Base-by-base conservation (phyloP, 495 filamentous ascomycete genomes). In the Aspergillus bridgeri region DNA sequence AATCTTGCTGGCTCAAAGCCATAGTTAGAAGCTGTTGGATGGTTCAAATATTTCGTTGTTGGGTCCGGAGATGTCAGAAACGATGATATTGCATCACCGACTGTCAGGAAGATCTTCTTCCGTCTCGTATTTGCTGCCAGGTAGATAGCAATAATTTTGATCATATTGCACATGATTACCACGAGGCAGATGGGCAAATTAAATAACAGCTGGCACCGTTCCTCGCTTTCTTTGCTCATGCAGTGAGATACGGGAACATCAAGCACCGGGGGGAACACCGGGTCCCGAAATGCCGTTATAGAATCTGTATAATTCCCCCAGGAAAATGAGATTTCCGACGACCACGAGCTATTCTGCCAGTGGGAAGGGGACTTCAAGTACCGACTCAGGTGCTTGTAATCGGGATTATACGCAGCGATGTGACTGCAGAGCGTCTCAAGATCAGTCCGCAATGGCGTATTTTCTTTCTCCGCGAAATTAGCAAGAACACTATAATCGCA, bases 51-150 rank as follows among this genome's bases (percentile, higher is more conserved):
- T 19, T 51, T 18, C 0, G 63, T 62, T 1, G 29, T 47, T 24
- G 25, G 38, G 47, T 68, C 65, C 1, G 62, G 62, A 0, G 25
- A 43, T 2, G 21, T n/a, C 3, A 68, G 54, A n/a, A 60, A 68
- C 1, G 65, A 68, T 3, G 62, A 22, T 17, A 68, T 56, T 2
- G 62, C 65, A 29, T 68, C 65, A 13, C 65, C 65, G 15, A 60
- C 19, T 0, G 62, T 68, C 27, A 60, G 8, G 15, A 68, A 44
- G 2, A 59, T 22, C 3, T 56, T 47, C 2, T 55, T 38, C 6
- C 61, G 54, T 1, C 22, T 22, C 15, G 21, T 25, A 5, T 49
- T 47, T 5, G 53, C 53, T 0, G 51, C 42, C 0, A 63, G 5
- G 0, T 43, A 47, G 24, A 59, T 63, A 21, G 56, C 62, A 9